phyloP scores from a whole-genome alignment of 2,329 filamentous ascomycete species.

The Leptographium radiaticola region DNA sequence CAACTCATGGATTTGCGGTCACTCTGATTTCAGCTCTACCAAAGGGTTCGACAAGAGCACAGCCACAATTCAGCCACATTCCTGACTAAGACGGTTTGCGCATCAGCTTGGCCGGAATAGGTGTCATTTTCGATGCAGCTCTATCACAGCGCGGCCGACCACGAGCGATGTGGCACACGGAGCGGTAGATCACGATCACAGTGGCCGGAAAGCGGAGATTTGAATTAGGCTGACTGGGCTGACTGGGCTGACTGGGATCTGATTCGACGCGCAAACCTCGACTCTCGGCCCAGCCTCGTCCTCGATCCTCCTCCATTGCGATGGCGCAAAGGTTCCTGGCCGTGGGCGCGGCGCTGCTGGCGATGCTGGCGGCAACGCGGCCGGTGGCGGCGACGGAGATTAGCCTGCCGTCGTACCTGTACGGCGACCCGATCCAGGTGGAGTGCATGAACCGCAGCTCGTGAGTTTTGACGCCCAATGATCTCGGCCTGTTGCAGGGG shows the following conservation, averaged over 20 bases:
- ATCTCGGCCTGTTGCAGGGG: background rate
- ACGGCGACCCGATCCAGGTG: slow-evolving; percentile 53
- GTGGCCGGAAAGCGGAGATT: background rate
- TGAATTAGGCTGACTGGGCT: background rate
- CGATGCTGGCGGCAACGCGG: slow-evolving; percentile 5
- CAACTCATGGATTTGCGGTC: too few species aligned
- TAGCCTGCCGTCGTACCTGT: slow-evolving; percentile 47
- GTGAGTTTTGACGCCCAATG: slow-evolving; percentile 15
- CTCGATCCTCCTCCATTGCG: background rate
- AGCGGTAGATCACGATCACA: background rate
- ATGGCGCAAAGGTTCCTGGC: background rate
- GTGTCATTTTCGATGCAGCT: background rate
- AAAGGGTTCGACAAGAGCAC: too few species aligned
- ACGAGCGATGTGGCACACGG: background rate
- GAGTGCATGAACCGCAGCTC: slow-evolving; percentile 64
- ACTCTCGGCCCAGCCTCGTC: too few species aligned
- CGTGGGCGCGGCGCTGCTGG: background rate
- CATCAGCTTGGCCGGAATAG: background rate
- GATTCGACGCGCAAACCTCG: too few species aligned
- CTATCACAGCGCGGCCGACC: background rate
- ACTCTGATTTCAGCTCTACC: too few species aligned
- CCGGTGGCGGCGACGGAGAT: slow-evolving; percentile 22
- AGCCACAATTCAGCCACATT: background rate
- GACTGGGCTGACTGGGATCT: background rate
- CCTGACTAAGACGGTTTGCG: too few species aligned